These are phyloP conservation scores for Albugo candida DNA, from an alignment of 352 stramenopile species.

Conservation along the genomic window DNA sequence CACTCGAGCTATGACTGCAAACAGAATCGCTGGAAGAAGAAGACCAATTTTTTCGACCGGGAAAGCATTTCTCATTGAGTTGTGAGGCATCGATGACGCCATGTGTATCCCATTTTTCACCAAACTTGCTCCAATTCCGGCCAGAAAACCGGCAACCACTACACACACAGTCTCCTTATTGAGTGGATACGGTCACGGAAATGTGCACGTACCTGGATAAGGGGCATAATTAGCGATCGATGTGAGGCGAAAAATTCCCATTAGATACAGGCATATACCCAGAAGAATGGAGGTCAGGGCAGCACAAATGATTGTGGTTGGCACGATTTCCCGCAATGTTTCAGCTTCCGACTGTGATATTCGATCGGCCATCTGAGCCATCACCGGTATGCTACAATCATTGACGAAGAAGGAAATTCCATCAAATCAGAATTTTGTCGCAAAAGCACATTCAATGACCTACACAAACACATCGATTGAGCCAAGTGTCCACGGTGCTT, in stretches of 20 bases:
- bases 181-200: neutral
- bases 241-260: constrained; percentile 48
- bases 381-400: constrained; percentile 28
- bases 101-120: constrained; percentile 71
- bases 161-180: neutral
- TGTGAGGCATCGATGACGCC: constrained; percentile 17
- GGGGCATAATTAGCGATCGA: constrained; percentile 74
- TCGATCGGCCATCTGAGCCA: constrained; percentile 47
- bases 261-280: constrained; percentile 37
- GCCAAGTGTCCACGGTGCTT: constrained; percentile 49
- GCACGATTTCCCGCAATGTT: constrained; percentile 36
- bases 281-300: constrained; percentile 42
- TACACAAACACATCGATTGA: constrained; percentile 68
- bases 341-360: constrained; percentile 38
- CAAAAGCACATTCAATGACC: constrained; percentile 4
- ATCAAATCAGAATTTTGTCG: neutral
- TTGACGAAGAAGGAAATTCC: neutral
- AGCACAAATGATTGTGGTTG: constrained; percentile 54
- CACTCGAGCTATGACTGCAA: constrained; percentile 28
- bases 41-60: constrained; percentile 29
- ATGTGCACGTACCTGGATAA: constrained; percentile 23
- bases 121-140: constrained; percentile 51
- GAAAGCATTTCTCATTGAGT: constrained; percentile 18
- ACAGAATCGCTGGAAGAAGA: constrained; percentile 32
- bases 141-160: constrained; percentile 65